Evolutionary conservation across 2,329 filamentous ascomycete species (phyloP).

Genomic region (Lachnellula occidentalis): DNA sequence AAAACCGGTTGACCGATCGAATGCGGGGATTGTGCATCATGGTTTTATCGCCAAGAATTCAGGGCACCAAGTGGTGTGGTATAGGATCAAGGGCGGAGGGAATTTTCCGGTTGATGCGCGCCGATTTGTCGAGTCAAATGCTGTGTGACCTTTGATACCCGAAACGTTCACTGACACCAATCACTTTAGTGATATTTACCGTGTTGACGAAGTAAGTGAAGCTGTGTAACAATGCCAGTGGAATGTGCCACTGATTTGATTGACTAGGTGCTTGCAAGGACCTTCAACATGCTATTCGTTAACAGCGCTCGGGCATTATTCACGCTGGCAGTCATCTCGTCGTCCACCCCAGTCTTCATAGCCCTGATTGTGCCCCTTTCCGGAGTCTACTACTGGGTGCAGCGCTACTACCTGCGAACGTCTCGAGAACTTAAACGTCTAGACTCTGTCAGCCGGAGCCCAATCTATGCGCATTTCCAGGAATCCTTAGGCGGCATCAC

Average conservation of each 20-base stretch:
- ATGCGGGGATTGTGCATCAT: slow-evolving; percentile 6
- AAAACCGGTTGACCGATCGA: slow-evolving; percentile 3
- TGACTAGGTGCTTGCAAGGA: slow-evolving; percentile 89
- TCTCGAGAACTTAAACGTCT: slow-evolving; percentile 94
- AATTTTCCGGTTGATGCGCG: slow-evolving; percentile 11
- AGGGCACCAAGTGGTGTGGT: not conserved
- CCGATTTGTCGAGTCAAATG: slow-evolving; percentile 18
- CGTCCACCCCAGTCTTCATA: slow-evolving; percentile 74
- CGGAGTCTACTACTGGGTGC: slow-evolving; percentile 82
- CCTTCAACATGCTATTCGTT: slow-evolving; percentile 93
- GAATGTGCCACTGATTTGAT: slow-evolving; percentile 47
- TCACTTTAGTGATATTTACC: slow-evolving; percentile 45
- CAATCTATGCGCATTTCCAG: slow-evolving; percentile 97
- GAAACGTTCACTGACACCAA: slow-evolving; percentile 20
- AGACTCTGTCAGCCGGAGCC: slow-evolving; percentile 91
- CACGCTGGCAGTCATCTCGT: slow-evolving; percentile 80
- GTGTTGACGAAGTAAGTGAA: slow-evolving; percentile 31
- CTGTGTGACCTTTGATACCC: slow-evolving; percentile 15
- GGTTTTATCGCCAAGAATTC: not conserved
- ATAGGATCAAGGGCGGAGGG: slow-evolving; percentile 5
- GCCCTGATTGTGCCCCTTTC: slow-evolving; percentile 75
- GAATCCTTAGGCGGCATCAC: slow-evolving; percentile 91
- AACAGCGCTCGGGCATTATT: slow-evolving; percentile 72
- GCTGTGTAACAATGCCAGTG: slow-evolving; percentile 20
- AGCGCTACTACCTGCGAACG: slow-evolving; percentile 93